Evolutionary conservation across 106 monocot species (phyloP).

Genomic region (Dendrobium chrysotoxum): DNA sequence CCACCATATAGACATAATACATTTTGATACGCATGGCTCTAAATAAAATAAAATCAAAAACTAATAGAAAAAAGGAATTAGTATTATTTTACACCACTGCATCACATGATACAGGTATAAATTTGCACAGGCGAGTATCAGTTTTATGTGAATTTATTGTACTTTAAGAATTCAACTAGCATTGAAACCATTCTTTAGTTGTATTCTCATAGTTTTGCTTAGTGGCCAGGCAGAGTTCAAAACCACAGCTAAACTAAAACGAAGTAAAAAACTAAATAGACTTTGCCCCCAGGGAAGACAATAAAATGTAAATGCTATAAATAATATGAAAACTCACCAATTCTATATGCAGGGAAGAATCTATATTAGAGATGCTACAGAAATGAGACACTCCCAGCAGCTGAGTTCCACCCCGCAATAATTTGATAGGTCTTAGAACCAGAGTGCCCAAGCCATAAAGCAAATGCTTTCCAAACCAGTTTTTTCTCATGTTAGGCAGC

Average conservation of each 20-base stretch:
- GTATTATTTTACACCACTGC: not conserved
- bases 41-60: not conserved
- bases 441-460: constrained; percentile 51
- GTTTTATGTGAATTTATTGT: not conserved
- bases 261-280: not conserved
- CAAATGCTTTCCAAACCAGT: constrained; percentile 49
- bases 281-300: not conserved
- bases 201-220: no score
- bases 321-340: constrained; percentile 33
- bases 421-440: constrained; percentile 45
- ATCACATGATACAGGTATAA: not conserved
- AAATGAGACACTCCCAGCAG: constrained; percentile 39
- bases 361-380: constrained; percentile 44
- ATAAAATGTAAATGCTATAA: not conserved
- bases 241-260: no score
- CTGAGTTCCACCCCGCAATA: constrained; percentile 33
- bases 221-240: no score
- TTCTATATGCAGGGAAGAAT: constrained; percentile 73
- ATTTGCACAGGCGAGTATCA: not conserved
- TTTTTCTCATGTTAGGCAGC: not conserved
- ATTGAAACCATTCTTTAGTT: no score
- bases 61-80: not conserved
- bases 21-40: not conserved
- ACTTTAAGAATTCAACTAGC: not conserved
- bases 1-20: not conserved